Base-by-base conservation (phyloP, 2,329 filamentous ascomycete genomes). In the Acrocalymma vagum region DNA sequence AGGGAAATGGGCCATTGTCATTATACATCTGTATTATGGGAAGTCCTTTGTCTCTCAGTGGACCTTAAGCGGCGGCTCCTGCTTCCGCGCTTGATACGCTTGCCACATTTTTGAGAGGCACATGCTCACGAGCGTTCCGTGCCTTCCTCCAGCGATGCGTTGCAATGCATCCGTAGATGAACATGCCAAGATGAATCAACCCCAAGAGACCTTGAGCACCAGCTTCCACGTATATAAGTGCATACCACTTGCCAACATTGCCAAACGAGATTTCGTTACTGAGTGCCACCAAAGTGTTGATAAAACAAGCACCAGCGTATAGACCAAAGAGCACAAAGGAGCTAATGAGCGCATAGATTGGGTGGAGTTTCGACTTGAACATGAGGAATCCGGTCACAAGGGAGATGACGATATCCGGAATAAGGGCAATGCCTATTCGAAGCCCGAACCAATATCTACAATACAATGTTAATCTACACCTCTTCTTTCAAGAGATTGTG, bases 101-200 rank as follows among this genome's bases (percentile, higher is more conserved):
- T n/a, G n/a, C n/a, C n/a, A n/a, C n/a, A n/a, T n/a, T n/a, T n/a
- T n/a, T n/a, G n/a, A n/a, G n/a, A n/a, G n/a, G n/a, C n/a, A n/a
- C n/a, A n/a, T n/a, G n/a, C 10, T 20, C 17, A 11, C 28, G 2
- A 14, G 25, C 14, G 24, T 29, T 29, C 21, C 24, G 23, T 18
- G 9, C 38, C 16, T 20, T 21, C 31, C 44, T 47, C 38, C 38
- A 42, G 14, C 18, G 28, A 26, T 47, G 44, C 17, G 42, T 39
- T 13, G 38, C 38, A 3, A 36, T 17, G 32, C 25, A 30, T 9
- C 29, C 32, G 11, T 10, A 29, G 5, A 25, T 23, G 14, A 39
- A 14, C 44, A 47, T 39, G n/a, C n/a, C 29, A 2, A 42, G 11
- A 24, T 32, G 42, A 10, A 27, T 22, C 17, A 47, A 10, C 8